Percentiles rank a stretch among this genome's conserved stretches.
phyloP scores from a whole-genome alignment of 2,329 filamentous ascomycete species.

The Penicillium rolfsii region DNA sequence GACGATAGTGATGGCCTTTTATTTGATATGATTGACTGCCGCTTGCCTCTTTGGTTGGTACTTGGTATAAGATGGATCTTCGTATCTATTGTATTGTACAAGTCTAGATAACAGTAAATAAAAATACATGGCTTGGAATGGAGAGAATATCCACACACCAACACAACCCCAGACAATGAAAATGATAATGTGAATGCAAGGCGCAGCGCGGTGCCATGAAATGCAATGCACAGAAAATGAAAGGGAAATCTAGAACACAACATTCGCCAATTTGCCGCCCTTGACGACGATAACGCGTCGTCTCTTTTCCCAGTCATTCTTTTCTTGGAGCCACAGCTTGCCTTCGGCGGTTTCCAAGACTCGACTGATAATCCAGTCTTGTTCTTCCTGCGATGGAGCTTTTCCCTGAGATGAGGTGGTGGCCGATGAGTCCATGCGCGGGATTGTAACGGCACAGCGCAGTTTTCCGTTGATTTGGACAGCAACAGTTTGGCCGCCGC shows the following conservation, averaged over 20 bases:
- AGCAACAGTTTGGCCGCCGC: conserved; percentile 56
- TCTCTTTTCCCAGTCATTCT: conserved; percentile 55
- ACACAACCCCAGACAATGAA: not conserved
- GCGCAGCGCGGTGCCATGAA: not conserved
- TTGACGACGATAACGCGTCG: conserved; percentile 68
- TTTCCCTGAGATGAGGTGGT: conserved; percentile 19
- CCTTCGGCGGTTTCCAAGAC: conserved; percentile 67
- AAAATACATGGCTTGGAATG: conserved; percentile 14
- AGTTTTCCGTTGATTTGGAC: conserved; percentile 83
- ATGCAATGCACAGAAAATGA: conserved; percentile 7
- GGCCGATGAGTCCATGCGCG: conserved; percentile 52
- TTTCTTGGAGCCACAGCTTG: conserved; percentile 57
- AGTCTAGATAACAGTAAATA: not conserved
- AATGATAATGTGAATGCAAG: conserved; percentile 1
- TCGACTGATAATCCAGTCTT: conserved; percentile 63
- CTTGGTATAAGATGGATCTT: not conserved
- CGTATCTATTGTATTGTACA: conserved; percentile 14
- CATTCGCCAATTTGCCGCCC: conserved; percentile 72
- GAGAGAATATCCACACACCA: not conserved
- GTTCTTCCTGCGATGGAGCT: conserved; percentile 43
- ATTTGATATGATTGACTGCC: too few relatives aligned
- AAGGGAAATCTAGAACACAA: conserved; percentile 57
- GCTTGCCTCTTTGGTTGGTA: too few relatives aligned
- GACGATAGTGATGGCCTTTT: too few relatives aligned
- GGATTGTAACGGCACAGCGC: conserved; percentile 68